A percentile compares a stretch with the other conserved stretches of the same genome.
Evolutionary conservation across 2,329 filamentous ascomycete genomes (phyloP).

Genomic region (Trichophyton schoenleinii): DNA sequence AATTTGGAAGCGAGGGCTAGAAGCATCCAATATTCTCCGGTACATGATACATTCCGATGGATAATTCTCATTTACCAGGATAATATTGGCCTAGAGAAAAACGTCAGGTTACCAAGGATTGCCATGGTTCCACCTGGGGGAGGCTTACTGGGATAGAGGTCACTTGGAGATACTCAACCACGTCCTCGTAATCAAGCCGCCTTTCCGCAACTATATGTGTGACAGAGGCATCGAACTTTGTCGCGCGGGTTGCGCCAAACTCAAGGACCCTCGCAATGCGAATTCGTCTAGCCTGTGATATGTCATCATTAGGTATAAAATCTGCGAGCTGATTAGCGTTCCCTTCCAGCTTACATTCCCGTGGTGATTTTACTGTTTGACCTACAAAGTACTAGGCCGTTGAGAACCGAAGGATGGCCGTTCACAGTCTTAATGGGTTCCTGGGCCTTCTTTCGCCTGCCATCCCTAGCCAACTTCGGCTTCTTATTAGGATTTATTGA

Average conservation of each 20-base stretch:
- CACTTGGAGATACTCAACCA: constrained; percentile 45
- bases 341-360: constrained; percentile 2
- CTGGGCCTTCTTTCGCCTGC: constrained; percentile 19
- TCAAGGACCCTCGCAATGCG: constrained; percentile 64
- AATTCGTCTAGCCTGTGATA: constrained; percentile 51
- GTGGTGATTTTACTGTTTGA: not conserved
- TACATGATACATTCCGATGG: constrained; percentile 56
- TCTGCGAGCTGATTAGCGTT: constrained; percentile 25
- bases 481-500: not conserved
- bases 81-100: constrained; percentile 18
- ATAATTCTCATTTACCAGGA: constrained; percentile 57
- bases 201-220: constrained; percentile 75
- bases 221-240: constrained; percentile 42
- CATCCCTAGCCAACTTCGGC: not conserved
- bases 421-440: constrained; percentile 9
- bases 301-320: constrained; percentile 72
- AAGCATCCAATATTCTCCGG: constrained; percentile 45
- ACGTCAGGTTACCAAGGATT: constrained; percentile 11
- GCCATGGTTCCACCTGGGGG: not conserved
- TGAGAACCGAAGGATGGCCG: constrained; percentile 36
- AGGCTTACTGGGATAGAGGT: constrained; percentile 37
- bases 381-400: constrained; percentile 46
- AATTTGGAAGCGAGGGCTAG: constrained; percentile 40
- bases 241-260: constrained; percentile 61
- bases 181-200: constrained; percentile 48